A percentile compares a stretch with the other conserved stretches of the same genome.
Conservation (phyloP, 805 yeast species). For the Candida palmyrensis region DNA sequence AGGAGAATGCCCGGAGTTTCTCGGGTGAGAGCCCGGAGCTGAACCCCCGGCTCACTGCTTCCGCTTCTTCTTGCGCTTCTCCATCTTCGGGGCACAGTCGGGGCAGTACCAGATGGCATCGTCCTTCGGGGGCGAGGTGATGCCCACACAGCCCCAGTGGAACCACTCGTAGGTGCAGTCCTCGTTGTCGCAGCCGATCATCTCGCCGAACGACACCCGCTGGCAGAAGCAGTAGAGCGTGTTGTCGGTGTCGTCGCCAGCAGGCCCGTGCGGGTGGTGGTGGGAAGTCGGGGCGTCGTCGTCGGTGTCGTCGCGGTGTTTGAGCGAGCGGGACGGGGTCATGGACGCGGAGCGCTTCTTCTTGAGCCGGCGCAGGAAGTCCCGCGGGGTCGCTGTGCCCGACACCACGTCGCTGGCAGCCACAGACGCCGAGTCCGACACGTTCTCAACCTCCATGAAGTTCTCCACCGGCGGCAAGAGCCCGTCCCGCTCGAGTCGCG, state of each 20-base stretch:
- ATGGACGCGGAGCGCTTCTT: conserved; percentile 15
- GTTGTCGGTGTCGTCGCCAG: conserved; percentile 41
- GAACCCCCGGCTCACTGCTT: too few species aligned
- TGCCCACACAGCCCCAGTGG: conserved; percentile 92
- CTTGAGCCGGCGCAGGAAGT: conserved; percentile 15
- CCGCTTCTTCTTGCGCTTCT: conserved; percentile 38
- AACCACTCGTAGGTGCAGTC: conserved; percentile 92
- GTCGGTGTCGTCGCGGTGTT: conserved; percentile 8
- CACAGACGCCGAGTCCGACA: conserved; percentile 6
- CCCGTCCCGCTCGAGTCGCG: conserved; percentile 76
- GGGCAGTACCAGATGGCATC: conserved; percentile 86
- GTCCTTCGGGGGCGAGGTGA: conserved; percentile 83
- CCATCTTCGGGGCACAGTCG: conserved; percentile 56
- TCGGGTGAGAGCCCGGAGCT: too few species aligned
- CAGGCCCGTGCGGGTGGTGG: conserved; percentile 1
- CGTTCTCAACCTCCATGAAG: conserved; percentile 16
- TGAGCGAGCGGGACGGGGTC: conserved; percentile 7
- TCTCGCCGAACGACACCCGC: conserved; percentile 90
- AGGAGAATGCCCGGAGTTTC: too few species aligned
- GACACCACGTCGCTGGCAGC: conserved; percentile 19
- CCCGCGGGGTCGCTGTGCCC: conserved; percentile 25
- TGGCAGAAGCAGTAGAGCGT: conserved; percentile 83
- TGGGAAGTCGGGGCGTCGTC: conserved; percentile 1
- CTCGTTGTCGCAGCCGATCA: conserved; percentile 95
- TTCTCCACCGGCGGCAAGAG: conserved; percentile 54